phyloP scores from a whole-genome alignment of 306 rosid genomes.

The Corylus avellana region DNA sequence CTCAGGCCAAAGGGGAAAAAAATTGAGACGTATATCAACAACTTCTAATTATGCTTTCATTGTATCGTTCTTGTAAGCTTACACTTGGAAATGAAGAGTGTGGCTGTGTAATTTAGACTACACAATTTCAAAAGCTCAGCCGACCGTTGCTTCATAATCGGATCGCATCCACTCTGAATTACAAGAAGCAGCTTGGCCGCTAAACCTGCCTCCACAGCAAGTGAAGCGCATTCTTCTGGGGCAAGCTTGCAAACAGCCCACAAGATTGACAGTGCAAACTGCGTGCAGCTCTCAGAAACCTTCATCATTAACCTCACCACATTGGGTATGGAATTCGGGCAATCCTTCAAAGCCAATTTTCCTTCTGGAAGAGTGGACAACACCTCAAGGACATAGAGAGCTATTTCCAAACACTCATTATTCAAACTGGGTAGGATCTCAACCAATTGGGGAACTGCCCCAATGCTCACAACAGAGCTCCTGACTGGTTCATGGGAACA shows the following conservation, averaged over 20 bases:
- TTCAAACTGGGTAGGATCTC: conserved; percentile 56
- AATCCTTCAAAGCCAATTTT: conserved; percentile 65
- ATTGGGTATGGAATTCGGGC: conserved; percentile 57
- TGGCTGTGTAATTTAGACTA: conserved; percentile 67
- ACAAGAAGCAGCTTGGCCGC: conserved; percentile 78
- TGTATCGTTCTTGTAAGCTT: conserved; percentile 81
- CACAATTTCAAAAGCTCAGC: conserved; percentile 76
- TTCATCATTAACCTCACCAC: conserved; percentile 72
- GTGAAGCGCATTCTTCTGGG: conserved; percentile 70
- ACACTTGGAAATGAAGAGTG: conserved; percentile 73
- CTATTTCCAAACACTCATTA: conserved; percentile 58
- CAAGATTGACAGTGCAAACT: conserved; percentile 62
- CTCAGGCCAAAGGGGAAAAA: conserved; percentile 6
- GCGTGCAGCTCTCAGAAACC: conserved; percentile 74
- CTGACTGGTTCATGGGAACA: conserved; percentile 49
- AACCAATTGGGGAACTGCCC: conserved; percentile 61
- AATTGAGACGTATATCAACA: conserved; percentile 33
- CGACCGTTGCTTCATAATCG: conserved; percentile 63
- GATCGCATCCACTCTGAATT: conserved; percentile 83
- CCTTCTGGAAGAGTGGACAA: conserved; percentile 66
- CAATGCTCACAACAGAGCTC: conserved; percentile 57
- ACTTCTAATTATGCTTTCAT: conserved; percentile 38
- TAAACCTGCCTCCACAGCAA: conserved; percentile 76
- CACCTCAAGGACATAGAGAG: conserved; percentile 52
- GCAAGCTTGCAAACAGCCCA: conserved; percentile 75